phyloP scores from a whole-genome alignment of 1,139 yeast genomes.

The Fermentozyma sake region DNA sequence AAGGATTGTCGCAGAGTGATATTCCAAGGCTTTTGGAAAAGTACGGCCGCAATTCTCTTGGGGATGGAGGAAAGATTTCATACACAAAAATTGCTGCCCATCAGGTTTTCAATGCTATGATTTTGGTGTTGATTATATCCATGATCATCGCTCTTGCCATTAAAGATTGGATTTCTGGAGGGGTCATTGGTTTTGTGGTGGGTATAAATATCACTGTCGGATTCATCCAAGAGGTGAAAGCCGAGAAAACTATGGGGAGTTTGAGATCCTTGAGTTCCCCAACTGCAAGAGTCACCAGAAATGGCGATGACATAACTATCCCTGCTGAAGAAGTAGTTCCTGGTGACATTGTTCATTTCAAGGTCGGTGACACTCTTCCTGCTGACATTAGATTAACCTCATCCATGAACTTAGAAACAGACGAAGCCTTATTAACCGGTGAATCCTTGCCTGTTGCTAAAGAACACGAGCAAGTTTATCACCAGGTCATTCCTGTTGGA shows the following conservation, averaged over 20 bases:
- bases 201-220: constrained; percentile 66
- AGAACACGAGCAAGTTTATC: constrained; percentile 39
- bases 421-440: constrained; percentile 77
- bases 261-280: constrained; percentile 67
- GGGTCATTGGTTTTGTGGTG: constrained; percentile 73
- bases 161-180: constrained; percentile 78
- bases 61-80: constrained; percentile 59
- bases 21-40: constrained; percentile 8
- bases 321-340: constrained; percentile 72
- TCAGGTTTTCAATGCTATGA: constrained; percentile 79
- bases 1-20: constrained; percentile 13
- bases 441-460: constrained; percentile 76
- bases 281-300: constrained; percentile 63
- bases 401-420: constrained; percentile 68
- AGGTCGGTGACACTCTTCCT: constrained; percentile 77
- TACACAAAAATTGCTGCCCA: constrained; percentile 55
- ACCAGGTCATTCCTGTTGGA: constrained; percentile 59
- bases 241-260: constrained; percentile 80
- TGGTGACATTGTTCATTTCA: constrained; percentile 64
- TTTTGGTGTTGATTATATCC: constrained; percentile 66
- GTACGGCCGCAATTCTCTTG: constrained; percentile 35
- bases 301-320: constrained; percentile 55
- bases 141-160: constrained; percentile 75
- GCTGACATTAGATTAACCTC: constrained; percentile 67
- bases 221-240: constrained; percentile 64